Evolutionary conservation across 768 basidiomycete species (phyloP), one percentile per base, ranked within the genome.

Genomic region (Boletus subcaerulescens): DNA sequence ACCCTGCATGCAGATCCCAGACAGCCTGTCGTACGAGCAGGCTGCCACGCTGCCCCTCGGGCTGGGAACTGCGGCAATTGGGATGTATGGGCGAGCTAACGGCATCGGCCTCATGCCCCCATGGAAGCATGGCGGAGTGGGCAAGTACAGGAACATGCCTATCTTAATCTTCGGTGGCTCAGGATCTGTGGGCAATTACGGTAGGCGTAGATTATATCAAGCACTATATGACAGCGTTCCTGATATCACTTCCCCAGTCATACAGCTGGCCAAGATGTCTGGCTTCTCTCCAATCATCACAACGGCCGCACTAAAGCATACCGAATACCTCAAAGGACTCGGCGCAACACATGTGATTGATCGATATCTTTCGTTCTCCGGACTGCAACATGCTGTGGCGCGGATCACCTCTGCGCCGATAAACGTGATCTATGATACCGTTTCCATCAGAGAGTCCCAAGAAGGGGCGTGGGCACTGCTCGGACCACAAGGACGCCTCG

Each of bases 171-270:
- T 80, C 17, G 81, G 80, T 32, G 80, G 80, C 6, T 63, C 74
- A 26, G 74, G 74, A 42, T 80, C 78, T 38, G 77, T 80, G 3
- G 80, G 81, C 38, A 78, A 81, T 71, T 76, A 70, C 31, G 76
- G 80, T 77, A 65, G 58, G 73, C 59, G 55, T 45, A 50, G 53
- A 53, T 41, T 29, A 29, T 35, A 53, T 60, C 52, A 50, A 43
- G 13, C 12, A 13, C 45, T 26, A 36, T 38, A 29, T 57, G 57
- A 58, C 42, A 36, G 0, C 40, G 24, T 59, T 46, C 45, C 60
- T 66, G 60, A 70, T 39, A 40, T 17, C 12, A 17, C 3, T 41
- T 58, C 55, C 55, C 40, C 53, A 77, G 76, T 57, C 17, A 68
- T 77, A 40, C 76, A 76, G 60, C 52, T 79, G 0, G 71, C 74